Evolutionary conservation across 2,329 filamentous ascomycete genomes (phyloP).

Genomic region (Paecilomyces sp.): DNA sequence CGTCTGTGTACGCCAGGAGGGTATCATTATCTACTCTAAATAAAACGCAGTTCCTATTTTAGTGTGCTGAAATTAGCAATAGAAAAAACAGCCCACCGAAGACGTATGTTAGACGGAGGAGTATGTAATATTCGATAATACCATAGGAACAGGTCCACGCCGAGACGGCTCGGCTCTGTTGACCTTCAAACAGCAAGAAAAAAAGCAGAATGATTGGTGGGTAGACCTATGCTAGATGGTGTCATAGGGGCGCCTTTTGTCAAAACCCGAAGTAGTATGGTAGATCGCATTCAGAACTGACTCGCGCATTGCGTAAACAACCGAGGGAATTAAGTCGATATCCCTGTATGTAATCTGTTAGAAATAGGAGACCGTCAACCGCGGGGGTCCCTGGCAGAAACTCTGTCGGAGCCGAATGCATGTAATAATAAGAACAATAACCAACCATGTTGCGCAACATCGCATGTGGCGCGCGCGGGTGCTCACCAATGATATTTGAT

Average conservation of each 20-base stretch:
- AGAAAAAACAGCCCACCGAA: background rate
- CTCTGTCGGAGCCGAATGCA: too few relatives aligned
- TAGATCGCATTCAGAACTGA: background rate
- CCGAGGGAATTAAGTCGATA: background rate
- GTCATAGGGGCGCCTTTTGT: background rate
- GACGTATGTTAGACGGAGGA: background rate
- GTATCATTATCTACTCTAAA: too few relatives aligned
- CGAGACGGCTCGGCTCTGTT: background rate
- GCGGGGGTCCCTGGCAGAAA: too few relatives aligned
- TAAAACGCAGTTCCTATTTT: too few relatives aligned
- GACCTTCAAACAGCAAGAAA: background rate
- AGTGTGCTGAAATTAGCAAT: background rate
- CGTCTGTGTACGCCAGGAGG: too few relatives aligned
- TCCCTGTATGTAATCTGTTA: background rate
- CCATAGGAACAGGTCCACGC: background rate
- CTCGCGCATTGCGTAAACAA: background rate
- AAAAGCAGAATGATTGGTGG: background rate
- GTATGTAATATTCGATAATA: too few relatives aligned
- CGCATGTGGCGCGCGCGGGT: background rate
- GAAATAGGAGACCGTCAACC: too few relatives aligned
- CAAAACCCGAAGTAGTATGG: background rate
- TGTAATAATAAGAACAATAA: too few relatives aligned
- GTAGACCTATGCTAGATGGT: background rate
- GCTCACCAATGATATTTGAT: background rate
- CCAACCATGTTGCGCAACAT: background rate